Evolutionary conservation across 805 yeast species (phyloP), one percentile per base, ranked within the genome.

Genomic region (Candida nitratophila): DNA sequence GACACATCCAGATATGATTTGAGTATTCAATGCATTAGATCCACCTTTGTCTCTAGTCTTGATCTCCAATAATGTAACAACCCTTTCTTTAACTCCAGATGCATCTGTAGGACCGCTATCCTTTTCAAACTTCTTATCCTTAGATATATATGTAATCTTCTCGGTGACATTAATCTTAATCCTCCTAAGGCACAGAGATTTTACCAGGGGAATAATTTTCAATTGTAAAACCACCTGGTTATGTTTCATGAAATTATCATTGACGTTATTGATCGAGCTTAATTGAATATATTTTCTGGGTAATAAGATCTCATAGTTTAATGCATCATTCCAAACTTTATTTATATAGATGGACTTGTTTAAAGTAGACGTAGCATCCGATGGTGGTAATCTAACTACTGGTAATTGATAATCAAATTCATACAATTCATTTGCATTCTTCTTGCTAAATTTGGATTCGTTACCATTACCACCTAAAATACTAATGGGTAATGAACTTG

Each of bases 331-430:
- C 93, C 93, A 86, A 1, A 79, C 71, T 48, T 86, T 71, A 57
- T 82, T 83, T 31, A 86, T 87, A 58, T 81, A 84, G 16, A 86
- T 75, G 0, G 95, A 88, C 55, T 83, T 86, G 56, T 84, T 83
- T 6, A 78, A 68, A 8, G 76, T 73, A 3, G 79, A 72, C 31
- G 75, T 71, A 2, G 80, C 79, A 56, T 73, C 71, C 5, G 77
- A 72, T 0, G 82, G 82, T 1, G 81, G 81, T 1, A 77, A 64
- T 43, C 81, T 59, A 9, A 75, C 72, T 61, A 73, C 70, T 2
- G 81, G 80, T 30, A 76, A 53, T 36, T 65, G 61, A 29, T 57
- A 54, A 4, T 59, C 55, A 43, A 63, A 70, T 17, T 64, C 57
- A 44, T 65, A 65, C 14, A 74, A n/a, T n/a, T 31, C 11, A 12